Evolutionary conservation across 1,139 yeast species (phyloP).

Genomic region (Candida tunisiensis): DNA sequence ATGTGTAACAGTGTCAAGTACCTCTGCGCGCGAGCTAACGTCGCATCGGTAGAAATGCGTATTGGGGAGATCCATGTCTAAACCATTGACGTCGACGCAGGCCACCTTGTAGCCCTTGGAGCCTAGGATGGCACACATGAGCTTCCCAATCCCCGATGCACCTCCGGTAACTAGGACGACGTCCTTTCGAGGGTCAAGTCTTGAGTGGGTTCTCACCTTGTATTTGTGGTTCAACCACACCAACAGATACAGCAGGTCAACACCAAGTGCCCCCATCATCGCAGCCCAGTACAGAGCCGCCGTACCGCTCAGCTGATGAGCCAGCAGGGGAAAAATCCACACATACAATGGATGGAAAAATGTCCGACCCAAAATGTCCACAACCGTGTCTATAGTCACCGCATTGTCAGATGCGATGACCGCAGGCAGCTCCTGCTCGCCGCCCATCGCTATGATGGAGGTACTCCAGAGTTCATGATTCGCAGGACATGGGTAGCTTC

Average conservation of each 20-base stretch:
- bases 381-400: constrained; percentile 4
- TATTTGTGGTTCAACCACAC: constrained; percentile 1
- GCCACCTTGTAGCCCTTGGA: constrained; percentile 22
- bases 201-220: constrained; percentile 7
- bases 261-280: constrained; percentile 4
- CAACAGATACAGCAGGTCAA: constrained; percentile 3
- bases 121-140: constrained; percentile 23
- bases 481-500: no score
- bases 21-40: constrained; percentile 23
- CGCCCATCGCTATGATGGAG: no score
- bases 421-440: no score
- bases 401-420: no score
- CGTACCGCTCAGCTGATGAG: no score
- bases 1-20: constrained; percentile 16
- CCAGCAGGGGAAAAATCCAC: constrained; percentile 7
- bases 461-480: no score
- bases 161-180: constrained; percentile 49
- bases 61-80: constrained; percentile 13
- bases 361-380: constrained; percentile 6
- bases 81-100: constrained; percentile 31
- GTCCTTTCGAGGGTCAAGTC: constrained; percentile 9
- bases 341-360: constrained; percentile 8
- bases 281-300: no score
- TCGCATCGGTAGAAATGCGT: constrained; percentile 31
- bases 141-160: constrained; percentile 40